Evolutionary conservation across 2,329 filamentous ascomycete species (phyloP).

Genomic region (Ascochyta fabae): DNA sequence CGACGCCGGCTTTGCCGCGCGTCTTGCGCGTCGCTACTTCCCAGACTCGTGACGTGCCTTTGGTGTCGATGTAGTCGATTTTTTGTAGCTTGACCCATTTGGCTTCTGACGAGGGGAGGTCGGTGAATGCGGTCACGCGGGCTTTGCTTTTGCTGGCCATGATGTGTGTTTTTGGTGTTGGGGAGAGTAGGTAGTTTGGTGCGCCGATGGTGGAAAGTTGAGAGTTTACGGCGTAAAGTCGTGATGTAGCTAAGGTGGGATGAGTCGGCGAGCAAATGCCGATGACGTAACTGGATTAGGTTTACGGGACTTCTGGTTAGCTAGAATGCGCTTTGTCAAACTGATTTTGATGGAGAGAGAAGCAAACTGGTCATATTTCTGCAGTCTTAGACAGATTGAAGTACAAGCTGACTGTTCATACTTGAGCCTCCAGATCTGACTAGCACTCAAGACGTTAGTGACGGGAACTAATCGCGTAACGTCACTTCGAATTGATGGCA

Average conservation of each 20-base stretch:
- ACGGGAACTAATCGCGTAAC: slow-evolving; percentile 16
- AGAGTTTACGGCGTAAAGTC: neutral
- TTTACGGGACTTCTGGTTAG: neutral
- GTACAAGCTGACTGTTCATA: neutral
- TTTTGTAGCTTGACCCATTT: slow-evolving; percentile 46
- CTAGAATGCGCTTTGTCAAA: neutral
- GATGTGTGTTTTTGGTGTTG: slow-evolving; percentile 6
- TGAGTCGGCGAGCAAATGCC: slow-evolving; percentile 9
- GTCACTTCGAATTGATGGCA: slow-evolving; percentile 5
- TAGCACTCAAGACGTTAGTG: slow-evolving; percentile 7
- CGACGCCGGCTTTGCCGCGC: slow-evolving; percentile 58
- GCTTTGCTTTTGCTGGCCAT: slow-evolving; percentile 22
- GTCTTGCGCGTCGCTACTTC: slow-evolving; percentile 73
- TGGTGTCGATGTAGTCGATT: slow-evolving; percentile 65
- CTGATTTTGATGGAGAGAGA: neutral
- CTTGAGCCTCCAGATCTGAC: neutral
- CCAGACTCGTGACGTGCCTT: slow-evolving; percentile 66
- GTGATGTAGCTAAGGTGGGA: slow-evolving; percentile 13
- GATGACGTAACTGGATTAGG: slow-evolving; percentile 14
- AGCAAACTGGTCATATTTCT: neutral
- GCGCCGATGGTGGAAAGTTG: neutral
- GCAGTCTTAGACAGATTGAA: neutral
- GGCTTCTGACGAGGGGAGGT: slow-evolving; percentile 32
- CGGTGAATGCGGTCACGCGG: slow-evolving; percentile 28
- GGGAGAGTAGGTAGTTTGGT: neutral